Evolutionary conservation across 2,329 filamentous ascomycete genomes (phyloP).

Genomic region (Tolypocladium tundrense): DNA sequence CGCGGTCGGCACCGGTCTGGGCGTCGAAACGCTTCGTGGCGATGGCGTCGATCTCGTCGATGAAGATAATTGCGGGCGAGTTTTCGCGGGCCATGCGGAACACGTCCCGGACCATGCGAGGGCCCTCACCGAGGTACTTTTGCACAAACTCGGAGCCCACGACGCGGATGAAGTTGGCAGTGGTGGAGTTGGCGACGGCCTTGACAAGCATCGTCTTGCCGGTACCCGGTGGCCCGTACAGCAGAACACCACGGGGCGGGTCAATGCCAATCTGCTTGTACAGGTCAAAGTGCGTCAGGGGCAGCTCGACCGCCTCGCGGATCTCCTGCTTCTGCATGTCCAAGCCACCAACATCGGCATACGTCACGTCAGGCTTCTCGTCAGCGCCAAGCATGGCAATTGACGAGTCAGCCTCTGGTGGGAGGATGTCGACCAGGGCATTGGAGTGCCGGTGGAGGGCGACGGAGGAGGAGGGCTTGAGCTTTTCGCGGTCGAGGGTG

Average conservation of each 20-base stretch:
- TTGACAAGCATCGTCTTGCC: slow-evolving; percentile 98
- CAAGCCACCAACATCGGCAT: slow-evolving; percentile 91
- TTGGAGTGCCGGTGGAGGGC: slow-evolving; percentile 97
- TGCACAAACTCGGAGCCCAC: slow-evolving; percentile 98
- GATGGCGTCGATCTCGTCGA: slow-evolving; percentile 98
- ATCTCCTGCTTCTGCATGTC: slow-evolving; percentile 99
- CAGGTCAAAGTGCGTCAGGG: slow-evolving; percentile 93
- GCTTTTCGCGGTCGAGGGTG: slow-evolving; percentile 92
- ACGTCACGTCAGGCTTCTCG: slow-evolving; percentile 97
- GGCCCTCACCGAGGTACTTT: slow-evolving; percentile 95
- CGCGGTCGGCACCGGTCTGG: slow-evolving; percentile 93
- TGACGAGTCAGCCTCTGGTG: slow-evolving; percentile 96
- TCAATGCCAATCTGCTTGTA: slow-evolving; percentile 99
- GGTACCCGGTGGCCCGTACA: slow-evolving; percentile 92
- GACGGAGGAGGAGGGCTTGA: slow-evolving; percentile 96
- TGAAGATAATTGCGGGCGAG: slow-evolving; percentile 97
- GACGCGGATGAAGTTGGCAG: slow-evolving; percentile 95
- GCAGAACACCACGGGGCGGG: slow-evolving; percentile 86
- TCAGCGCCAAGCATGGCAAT: slow-evolving; percentile 96
- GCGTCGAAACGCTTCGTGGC: slow-evolving; percentile 99
- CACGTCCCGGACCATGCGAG: slow-evolving; percentile 97
- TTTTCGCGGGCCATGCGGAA: slow-evolving; percentile 99
- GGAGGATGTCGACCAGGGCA: slow-evolving; percentile 93
- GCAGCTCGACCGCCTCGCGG: slow-evolving; percentile 91
- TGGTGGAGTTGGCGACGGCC: slow-evolving; percentile 96